These are phyloP conservation scores for Fusarium brachygibbosum DNA, from an alignment of 2,329 filamentous ascomycete genomes.

Conservation along the genomic window DNA sequence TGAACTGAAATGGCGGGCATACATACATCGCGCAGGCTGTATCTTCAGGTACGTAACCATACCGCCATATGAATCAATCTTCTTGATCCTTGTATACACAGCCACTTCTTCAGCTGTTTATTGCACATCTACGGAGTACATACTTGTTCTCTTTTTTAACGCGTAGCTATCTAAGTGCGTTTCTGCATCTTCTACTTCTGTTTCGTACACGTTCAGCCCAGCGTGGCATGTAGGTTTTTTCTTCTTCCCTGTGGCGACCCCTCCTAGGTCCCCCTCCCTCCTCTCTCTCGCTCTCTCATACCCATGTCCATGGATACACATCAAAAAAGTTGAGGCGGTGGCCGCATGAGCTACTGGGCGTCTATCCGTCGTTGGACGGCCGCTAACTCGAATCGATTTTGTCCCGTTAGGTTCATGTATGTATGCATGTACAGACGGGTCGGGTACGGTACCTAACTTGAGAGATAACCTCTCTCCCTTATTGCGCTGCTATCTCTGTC, in stretches of 20 bases:
- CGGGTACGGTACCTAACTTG: conserved; percentile 5
- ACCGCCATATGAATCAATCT: conserved; percentile 31
- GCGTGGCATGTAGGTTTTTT: conserved; percentile 41
- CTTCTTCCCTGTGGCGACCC: conserved; percentile 26
- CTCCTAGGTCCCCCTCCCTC: conserved; percentile 15
- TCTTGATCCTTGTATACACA: conserved; percentile 6
- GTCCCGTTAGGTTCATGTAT: conserved; percentile 6
- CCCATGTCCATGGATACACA: conserved; percentile 23
- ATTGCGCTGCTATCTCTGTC: neutral
- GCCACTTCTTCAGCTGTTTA: conserved; percentile 8
- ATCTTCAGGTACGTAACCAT: conserved; percentile 33
- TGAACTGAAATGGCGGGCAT: no score
- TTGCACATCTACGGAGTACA: conserved; percentile 1
- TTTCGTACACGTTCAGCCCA: conserved; percentile 27
- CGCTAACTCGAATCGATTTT: conserved; percentile 30
- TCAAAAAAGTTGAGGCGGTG: conserved; percentile 39
- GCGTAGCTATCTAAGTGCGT: conserved; percentile 7
- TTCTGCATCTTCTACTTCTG: conserved; percentile 9
- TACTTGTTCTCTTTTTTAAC: neutral
- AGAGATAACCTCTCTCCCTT: neutral
- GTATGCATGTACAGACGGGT: conserved; percentile 3
- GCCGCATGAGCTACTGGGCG: conserved; percentile 37
- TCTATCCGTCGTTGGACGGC: conserved; percentile 42
- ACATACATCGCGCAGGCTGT: neutral
- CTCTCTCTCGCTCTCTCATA: neutral